These are phyloP conservation scores for Clonostachys rhizophaga DNA, from an alignment of 2,329 filamentous ascomycete species.

Conservation along the genomic window DNA sequence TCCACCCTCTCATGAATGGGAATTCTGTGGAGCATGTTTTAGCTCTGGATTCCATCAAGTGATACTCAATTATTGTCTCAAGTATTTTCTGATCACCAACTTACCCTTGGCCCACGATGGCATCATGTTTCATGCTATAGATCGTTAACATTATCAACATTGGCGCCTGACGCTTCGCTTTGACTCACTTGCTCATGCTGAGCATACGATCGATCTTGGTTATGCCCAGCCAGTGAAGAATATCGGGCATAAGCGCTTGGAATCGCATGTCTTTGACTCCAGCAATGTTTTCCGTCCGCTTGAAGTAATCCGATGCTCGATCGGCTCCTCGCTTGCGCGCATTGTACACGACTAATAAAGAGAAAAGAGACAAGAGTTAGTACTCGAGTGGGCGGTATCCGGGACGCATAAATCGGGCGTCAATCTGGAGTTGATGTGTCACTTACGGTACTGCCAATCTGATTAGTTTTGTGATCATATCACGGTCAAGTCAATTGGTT, in stretches of 20 bases:
- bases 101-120: conserved; percentile 77
- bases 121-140: conserved; percentile 81
- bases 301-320: conserved; percentile 88
- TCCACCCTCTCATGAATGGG: conserved; percentile 87
- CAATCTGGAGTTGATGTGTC: not conserved
- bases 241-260: conserved; percentile 96
- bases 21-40: conserved; percentile 44
- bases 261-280: conserved; percentile 97
- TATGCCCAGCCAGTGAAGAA: conserved; percentile 96
- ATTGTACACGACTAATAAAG: conserved; percentile 49
- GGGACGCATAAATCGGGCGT: not conserved
- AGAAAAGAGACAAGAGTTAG: not conserved
- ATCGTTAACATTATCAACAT: conserved; percentile 13
- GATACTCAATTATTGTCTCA: not conserved
- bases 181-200: conserved; percentile 87
- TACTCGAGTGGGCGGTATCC: too few relatives aligned
- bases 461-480: conserved; percentile 17
- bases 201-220: conserved; percentile 98
- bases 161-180: not conserved
- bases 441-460: conserved; percentile 38
- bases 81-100: conserved; percentile 10
- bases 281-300: conserved; percentile 95
- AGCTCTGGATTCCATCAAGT: not conserved
- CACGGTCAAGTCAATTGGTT: not conserved
- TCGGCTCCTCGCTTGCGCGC: conserved; percentile 75